These are phyloP conservation scores for Yarrowia hollandica DNA, from an alignment of 805 yeast species.

Conservation along the genomic window DNA sequence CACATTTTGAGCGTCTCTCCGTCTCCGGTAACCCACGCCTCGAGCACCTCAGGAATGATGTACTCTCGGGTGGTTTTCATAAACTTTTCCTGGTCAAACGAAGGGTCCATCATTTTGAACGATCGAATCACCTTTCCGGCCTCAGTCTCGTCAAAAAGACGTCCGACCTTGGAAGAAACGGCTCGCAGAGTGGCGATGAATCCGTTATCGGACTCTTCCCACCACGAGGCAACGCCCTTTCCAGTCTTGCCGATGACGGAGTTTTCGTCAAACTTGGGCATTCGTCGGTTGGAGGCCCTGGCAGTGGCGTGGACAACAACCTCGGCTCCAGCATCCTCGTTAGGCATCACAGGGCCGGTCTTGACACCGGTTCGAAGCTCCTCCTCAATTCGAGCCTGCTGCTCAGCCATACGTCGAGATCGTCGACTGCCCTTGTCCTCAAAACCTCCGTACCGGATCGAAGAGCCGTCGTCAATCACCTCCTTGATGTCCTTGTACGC, in stretches of 20 bases:
- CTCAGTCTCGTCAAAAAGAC: conserved; percentile 94
- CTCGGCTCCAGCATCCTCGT: conserved; percentile 69
- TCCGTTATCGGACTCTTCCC: conserved; percentile 92
- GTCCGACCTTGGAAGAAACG: conserved; percentile 73
- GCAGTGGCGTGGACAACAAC: conserved; percentile 80
- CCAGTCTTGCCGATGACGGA: conserved; percentile 68
- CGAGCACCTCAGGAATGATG: conserved; percentile 91
- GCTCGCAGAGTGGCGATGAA: conserved; percentile 78
- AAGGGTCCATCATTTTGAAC: conserved; percentile 87
- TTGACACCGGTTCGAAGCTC: conserved; percentile 60
- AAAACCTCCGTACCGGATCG: conserved; percentile 88
- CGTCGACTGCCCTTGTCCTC: conserved; percentile 81
- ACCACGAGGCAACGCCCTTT: conserved; percentile 59
- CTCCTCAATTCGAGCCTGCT: conserved; percentile 36
- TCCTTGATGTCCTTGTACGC: conserved; percentile 85
- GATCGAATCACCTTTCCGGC: conserved; percentile 86
- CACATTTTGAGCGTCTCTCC: conserved; percentile 77
- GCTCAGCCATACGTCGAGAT: conserved; percentile 57
- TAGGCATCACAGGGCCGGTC: conserved; percentile 67
- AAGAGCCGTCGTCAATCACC: conserved; percentile 88
- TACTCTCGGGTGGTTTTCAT: conserved; percentile 82
- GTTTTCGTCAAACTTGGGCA: conserved; percentile 65
- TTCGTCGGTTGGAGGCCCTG: conserved; percentile 65
- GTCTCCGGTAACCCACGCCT: conserved; percentile 92
- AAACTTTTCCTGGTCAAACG: conserved; percentile 76